Evolutionary conservation across 768 basidiomycete genomes (phyloP).

Genomic region (Lentinula edodes): DNA sequence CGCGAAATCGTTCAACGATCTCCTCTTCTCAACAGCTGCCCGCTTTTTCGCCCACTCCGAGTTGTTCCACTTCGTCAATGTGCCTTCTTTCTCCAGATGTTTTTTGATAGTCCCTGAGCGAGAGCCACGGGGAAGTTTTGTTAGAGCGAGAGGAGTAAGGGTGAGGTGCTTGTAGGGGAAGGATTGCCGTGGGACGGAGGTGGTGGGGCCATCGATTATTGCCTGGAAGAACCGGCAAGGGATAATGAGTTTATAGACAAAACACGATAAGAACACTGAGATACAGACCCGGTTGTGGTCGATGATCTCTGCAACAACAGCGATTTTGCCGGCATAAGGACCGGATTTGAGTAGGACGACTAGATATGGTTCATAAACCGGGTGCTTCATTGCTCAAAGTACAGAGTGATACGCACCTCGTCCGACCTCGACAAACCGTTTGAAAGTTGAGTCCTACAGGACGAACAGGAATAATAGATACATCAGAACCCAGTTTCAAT

Average conservation of each 20-base stretch:
- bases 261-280: not conserved
- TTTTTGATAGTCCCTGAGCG: slow-evolving; percentile 80
- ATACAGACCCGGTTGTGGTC: slow-evolving; percentile 93
- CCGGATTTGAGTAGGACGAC: slow-evolving; percentile 94
- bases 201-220: slow-evolving; percentile 90
- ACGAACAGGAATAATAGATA: not conserved
- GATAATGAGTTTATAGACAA: not conserved
- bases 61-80: slow-evolving; percentile 84
- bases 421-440: slow-evolving; percentile 97
- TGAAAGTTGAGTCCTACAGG: slow-evolving; percentile 77
- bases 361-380: slow-evolving; percentile 18
- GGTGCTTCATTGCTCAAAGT: not conserved
- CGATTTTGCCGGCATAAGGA: slow-evolving; percentile 81
- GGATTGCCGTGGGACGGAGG: slow-evolving; percentile 87
- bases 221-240: slow-evolving; percentile 46
- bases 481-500: not conserved
- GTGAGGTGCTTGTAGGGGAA: slow-evolving; percentile 90
- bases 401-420: slow-evolving; percentile 50
- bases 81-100: slow-evolving; percentile 79
- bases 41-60: slow-evolving; percentile 88
- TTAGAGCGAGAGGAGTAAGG: slow-evolving; percentile 81
- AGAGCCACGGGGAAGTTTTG: slow-evolving; percentile 82
- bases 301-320: slow-evolving; percentile 95
- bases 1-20: slow-evolving; percentile 83
- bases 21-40: slow-evolving; percentile 64